Conservation (phyloP, 2,329 filamentous ascomycete genomes). For the Helminthosporium solani region DNA sequence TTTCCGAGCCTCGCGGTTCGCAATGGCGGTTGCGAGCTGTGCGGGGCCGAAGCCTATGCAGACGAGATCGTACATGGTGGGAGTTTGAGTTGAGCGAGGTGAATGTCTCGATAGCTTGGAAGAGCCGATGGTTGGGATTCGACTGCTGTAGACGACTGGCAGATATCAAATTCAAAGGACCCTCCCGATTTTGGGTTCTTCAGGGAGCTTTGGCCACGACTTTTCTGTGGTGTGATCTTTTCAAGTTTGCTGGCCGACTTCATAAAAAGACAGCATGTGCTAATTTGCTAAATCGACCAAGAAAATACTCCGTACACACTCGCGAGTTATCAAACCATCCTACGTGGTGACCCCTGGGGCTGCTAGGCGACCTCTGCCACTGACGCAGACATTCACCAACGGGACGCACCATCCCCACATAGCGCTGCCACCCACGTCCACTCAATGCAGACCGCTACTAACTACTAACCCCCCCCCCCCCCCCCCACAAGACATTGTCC, state of each 20-base stretch:
- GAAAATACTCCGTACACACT: too few species aligned
- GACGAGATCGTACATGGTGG: conserved; percentile 33
- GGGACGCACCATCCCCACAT: conserved; percentile 25
- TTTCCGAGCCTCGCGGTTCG: conserved; percentile 33
- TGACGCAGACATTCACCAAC: conserved; percentile 11
- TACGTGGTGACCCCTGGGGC: too few species aligned
- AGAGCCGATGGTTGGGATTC: conserved; percentile 10
- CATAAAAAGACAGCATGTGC: neutral
- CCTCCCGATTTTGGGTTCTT: conserved; percentile 1
- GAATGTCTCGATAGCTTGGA: neutral
- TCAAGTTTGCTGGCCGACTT: neutral
- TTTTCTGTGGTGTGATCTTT: conserved; percentile 4
- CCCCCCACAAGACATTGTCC: neutral
- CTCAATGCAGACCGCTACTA: conserved; percentile 6
- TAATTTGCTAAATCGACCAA: too few species aligned
- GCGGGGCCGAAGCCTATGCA: conserved; percentile 40
- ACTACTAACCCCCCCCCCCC: conserved; percentile 1
- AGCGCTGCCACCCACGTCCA: conserved; percentile 18
- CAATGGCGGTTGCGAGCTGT: conserved; percentile 39
- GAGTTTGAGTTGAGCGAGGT: conserved; percentile 14
- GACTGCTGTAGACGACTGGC: neutral
- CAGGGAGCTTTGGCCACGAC: conserved; percentile 6
- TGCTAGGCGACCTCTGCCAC: conserved; percentile 6
- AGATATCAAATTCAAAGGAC: neutral
- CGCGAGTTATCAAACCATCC: too few species aligned